Evolutionary conservation across 139 green algal genomes (phyloP).

Genomic region (Zygnema circumcarinatum): DNA sequence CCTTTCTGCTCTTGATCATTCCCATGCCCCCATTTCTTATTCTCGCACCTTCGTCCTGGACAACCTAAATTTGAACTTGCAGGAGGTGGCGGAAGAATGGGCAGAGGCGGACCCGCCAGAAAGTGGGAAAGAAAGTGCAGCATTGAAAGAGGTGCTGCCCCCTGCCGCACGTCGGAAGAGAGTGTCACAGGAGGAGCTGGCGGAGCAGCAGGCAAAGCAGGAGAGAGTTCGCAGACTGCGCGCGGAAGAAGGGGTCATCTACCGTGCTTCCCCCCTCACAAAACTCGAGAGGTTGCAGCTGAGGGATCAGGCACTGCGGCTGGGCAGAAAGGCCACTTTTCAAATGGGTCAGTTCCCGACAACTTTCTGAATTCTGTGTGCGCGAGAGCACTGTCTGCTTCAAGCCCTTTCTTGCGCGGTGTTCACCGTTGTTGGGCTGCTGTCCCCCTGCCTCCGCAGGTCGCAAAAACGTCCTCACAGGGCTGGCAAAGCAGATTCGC

Average conservation of each 20-base stretch:
- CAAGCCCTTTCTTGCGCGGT: too few species aligned
- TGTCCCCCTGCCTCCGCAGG: too few species aligned
- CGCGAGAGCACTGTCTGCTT: too few species aligned
- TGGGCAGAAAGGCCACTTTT: constrained; percentile 16
- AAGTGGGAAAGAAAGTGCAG: neutral
- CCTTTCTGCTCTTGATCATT: too few species aligned
- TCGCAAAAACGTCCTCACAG: constrained; percentile 31
- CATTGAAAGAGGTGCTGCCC: neutral
- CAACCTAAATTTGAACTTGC: neutral
- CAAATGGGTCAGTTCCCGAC: constrained; percentile 26
- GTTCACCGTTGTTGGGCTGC: too few species aligned
- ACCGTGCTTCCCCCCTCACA: constrained; percentile 3
- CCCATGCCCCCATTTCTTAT: too few species aligned
- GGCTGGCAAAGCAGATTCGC: constrained; percentile 29
- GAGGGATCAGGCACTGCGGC: neutral
- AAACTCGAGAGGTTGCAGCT: neutral
- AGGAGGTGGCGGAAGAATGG: neutral
- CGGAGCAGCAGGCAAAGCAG: neutral
- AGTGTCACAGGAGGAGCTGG: neutral
- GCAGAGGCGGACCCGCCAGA: neutral
- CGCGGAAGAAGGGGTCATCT: neutral
- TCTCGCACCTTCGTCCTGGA: neutral
- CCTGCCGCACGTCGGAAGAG: neutral
- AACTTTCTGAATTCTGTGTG: neutral
- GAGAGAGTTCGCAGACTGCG: neutral